A percentile compares a stretch with the other conserved stretches of the same genome.
These are phyloP conservation scores for Chenopodium berlandieri DNA, from an alignment of 148 eudicot species.

Conservation along the genomic window DNA sequence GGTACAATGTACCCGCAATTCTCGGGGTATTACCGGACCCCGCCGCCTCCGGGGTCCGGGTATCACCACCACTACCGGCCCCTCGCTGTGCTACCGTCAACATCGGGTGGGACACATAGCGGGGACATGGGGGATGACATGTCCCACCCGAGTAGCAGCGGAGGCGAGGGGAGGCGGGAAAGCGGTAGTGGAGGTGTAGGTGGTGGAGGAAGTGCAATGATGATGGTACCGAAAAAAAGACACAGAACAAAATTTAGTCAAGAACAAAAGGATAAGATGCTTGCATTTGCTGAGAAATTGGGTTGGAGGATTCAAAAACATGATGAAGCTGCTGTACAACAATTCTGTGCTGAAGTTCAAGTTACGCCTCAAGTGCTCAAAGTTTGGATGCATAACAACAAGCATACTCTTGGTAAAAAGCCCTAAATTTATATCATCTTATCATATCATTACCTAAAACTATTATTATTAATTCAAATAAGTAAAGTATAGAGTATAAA, in stretches of 20 bases:
- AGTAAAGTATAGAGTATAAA: not conserved
- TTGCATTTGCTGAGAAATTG: constrained; percentile 46
- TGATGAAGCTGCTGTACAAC: constrained; percentile 47
- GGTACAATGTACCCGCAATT: constrained; percentile 32
- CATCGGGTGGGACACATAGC: constrained; percentile 37
- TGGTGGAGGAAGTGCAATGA: constrained; percentile 20
- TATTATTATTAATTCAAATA: not conserved
- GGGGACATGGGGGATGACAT: constrained; percentile 47
- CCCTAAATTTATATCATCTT: constrained; percentile 27
- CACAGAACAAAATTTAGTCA: constrained; percentile 41
- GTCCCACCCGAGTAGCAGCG: constrained; percentile 56
- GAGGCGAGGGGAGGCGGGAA: constrained; percentile 20
- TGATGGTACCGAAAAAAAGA: constrained; percentile 30
- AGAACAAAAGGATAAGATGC: constrained; percentile 58
- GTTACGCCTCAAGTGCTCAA: constrained; percentile 50
- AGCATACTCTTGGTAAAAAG: constrained; percentile 64
- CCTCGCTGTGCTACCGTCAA: constrained; percentile 31
- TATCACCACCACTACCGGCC: constrained; percentile 34
- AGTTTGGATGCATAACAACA: constrained; percentile 67
- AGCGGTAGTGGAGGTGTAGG: constrained; percentile 24
- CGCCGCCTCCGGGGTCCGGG: constrained; percentile 23
- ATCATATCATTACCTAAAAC: too few relatives aligned
- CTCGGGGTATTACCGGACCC: constrained; percentile 36
- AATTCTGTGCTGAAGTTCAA: constrained; percentile 42
- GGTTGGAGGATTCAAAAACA: constrained; percentile 60